Conservation (phyloP, 768 basidiomycete species). For the Panus rudis region DNA sequence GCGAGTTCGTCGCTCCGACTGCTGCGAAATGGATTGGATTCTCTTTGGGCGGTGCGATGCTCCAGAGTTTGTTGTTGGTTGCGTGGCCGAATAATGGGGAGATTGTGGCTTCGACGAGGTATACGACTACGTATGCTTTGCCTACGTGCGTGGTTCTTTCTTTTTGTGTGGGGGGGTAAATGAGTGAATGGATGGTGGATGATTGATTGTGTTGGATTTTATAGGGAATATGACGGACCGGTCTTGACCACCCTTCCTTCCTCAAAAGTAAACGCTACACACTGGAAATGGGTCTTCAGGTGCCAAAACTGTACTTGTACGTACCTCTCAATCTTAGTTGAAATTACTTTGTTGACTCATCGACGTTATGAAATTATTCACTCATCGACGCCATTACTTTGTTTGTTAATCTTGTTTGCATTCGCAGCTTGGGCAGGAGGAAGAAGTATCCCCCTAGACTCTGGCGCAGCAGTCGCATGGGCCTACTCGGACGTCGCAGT, state of each 20-base stretch:
- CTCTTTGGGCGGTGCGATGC: conserved; percentile 48
- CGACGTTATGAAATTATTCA: neutral
- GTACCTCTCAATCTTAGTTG: conserved; percentile 6
- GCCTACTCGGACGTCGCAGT: conserved; percentile 36
- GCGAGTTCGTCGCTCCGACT: conserved; percentile 52
- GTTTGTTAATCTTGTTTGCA: conserved; percentile 6
- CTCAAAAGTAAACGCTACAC: conserved; percentile 47
- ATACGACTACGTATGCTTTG: conserved; percentile 43
- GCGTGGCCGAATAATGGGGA: conserved; percentile 52
- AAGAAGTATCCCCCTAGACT: conserved; percentile 27
- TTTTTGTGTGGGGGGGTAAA: too few relatives aligned
- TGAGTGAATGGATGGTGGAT: too few relatives aligned
- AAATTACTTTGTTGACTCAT: neutral
- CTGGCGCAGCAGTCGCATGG: conserved; percentile 44
- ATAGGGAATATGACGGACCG: conserved; percentile 42
- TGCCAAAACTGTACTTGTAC: conserved; percentile 61
- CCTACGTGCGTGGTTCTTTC: conserved; percentile 33
- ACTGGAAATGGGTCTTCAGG: conserved; percentile 63
- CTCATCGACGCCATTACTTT: neutral
- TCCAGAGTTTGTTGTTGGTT: conserved; percentile 47
- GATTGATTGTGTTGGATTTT: too few relatives aligned
- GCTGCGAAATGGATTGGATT: conserved; percentile 50
- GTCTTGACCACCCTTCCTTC: conserved; percentile 44
- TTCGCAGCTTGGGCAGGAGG: conserved; percentile 35
- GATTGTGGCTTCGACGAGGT: conserved; percentile 47